Percentiles rank a stretch among this genome's conserved stretches.
phyloP scores from a whole-genome alignment of 75 land plant species.

The Sequoia sempervirens region DNA sequence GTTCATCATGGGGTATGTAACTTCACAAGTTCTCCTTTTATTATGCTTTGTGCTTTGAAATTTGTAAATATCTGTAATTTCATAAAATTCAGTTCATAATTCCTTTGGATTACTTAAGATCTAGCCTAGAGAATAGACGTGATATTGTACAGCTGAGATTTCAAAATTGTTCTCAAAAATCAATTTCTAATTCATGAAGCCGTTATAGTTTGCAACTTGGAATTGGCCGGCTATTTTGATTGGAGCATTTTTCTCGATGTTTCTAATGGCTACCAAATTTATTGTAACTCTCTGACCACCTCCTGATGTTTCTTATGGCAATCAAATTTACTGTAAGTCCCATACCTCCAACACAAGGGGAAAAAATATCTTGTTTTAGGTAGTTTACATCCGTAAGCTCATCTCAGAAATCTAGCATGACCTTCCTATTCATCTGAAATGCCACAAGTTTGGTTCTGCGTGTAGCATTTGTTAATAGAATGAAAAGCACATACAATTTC shows the following conservation, averaged over 20 bases:
- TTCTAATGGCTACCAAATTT: conserved; percentile 37
- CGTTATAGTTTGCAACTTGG: background rate
- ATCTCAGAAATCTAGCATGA: background rate
- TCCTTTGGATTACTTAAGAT: background rate
- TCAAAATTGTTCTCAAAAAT: conserved; percentile 52
- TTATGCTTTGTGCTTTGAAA: background rate
- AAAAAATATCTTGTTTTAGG: background rate
- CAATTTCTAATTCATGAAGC: background rate
- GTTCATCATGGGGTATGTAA: conserved; percentile 44
- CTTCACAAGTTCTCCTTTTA: background rate
- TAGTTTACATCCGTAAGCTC: background rate
- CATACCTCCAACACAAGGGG: no score
- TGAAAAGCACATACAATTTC: background rate
- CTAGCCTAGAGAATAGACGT: no score
- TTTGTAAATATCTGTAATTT: background rate
- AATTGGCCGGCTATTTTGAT: conserved; percentile 33
- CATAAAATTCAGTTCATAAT: background rate
- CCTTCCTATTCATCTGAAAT: background rate
- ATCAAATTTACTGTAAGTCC: no score
- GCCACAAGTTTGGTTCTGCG: background rate
- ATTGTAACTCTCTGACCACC: conserved; percentile 24
- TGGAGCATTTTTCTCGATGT: conserved; percentile 28
- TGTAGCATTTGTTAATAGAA: background rate
- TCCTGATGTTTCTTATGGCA: background rate
- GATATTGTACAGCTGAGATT: conserved; percentile 68